These are phyloP conservation scores for Candida albicans DNA, from an alignment of 1,139 yeast genomes.

Conservation along the genomic window DNA sequence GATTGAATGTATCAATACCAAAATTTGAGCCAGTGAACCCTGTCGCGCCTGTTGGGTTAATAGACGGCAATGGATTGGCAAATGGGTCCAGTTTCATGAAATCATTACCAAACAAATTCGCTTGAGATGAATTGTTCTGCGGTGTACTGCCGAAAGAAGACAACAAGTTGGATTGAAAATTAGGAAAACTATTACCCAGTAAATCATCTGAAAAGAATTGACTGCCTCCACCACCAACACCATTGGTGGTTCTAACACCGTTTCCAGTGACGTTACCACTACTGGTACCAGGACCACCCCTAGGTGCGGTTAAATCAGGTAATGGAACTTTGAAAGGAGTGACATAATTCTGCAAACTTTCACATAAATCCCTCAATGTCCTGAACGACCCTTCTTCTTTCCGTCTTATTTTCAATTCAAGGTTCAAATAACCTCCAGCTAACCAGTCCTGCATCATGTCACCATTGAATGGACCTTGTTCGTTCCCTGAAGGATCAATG, in stretches of 20 bases:
- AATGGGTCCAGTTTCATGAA: constrained; percentile 29
- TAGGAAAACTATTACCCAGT: constrained; percentile 2
- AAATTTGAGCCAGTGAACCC: constrained; percentile 14
- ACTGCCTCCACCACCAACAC: not conserved
- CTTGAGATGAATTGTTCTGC: constrained; percentile 3
- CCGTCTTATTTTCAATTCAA: constrained; percentile 58
- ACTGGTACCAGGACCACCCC: not conserved
- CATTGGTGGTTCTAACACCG: not conserved
- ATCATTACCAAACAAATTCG: constrained; percentile 27
- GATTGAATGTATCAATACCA: constrained; percentile 27
- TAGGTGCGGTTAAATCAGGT: constrained; percentile 27
- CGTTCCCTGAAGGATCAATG: constrained; percentile 65
- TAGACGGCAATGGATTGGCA: constrained; percentile 10
- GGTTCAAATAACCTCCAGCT: constrained; percentile 57
- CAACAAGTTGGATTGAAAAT: constrained; percentile 2
- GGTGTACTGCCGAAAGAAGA: constrained; percentile 2
- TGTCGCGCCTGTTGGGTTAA: not conserved
- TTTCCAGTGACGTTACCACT: not conserved
- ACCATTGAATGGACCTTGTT: constrained; percentile 83
- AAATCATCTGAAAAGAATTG: constrained; percentile 13
- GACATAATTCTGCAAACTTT: constrained; percentile 45
- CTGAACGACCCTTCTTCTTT: constrained; percentile 42
- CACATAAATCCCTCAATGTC: constrained; percentile 48
- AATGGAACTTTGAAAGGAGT: constrained; percentile 65
- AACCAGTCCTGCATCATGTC: constrained; percentile 80